Conservation (phyloP, 768 basidiomycete genomes). For the Collybiopsis confluens region DNA sequence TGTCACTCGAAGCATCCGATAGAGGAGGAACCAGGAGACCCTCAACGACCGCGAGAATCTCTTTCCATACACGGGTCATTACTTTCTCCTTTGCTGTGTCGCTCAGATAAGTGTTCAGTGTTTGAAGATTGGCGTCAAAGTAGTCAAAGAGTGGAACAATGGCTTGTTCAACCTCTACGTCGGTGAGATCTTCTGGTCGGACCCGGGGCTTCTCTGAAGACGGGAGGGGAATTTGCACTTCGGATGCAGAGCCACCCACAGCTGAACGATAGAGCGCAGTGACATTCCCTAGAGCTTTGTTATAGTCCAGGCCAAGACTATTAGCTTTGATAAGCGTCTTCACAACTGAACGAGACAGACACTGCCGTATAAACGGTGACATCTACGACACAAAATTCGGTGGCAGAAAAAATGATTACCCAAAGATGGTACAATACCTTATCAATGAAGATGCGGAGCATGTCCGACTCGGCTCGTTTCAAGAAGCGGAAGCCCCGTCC, state of each 20-base stretch:
- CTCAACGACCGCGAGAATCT: constrained; percentile 83
- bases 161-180: constrained; percentile 91
- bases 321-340: constrained; percentile 71
- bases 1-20: constrained; percentile 78
- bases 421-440: constrained; percentile 55
- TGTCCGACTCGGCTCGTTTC: constrained; percentile 91
- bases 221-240: constrained; percentile 77
- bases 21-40: constrained; percentile 87
- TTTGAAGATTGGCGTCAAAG: constrained; percentile 89
- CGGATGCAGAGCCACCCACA: constrained; percentile 57
- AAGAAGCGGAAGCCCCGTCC: constrained; percentile 91
- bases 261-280: constrained; percentile 81
- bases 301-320: constrained; percentile 68
- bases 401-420: not conserved
- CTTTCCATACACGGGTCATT: constrained; percentile 94
- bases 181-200: constrained; percentile 78
- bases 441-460: constrained; percentile 95
- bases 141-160: constrained; percentile 93
- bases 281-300: constrained; percentile 81
- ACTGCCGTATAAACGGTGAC: constrained; percentile 88
- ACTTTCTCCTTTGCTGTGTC: constrained; percentile 86
- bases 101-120: constrained; percentile 83
- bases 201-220: constrained; percentile 71
- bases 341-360: constrained; percentile 70
- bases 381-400: constrained; percentile 49